phyloP scores from a whole-genome alignment of 805 yeast genomes.

The Zygosaccharomyces kombuchaensis region DNA sequence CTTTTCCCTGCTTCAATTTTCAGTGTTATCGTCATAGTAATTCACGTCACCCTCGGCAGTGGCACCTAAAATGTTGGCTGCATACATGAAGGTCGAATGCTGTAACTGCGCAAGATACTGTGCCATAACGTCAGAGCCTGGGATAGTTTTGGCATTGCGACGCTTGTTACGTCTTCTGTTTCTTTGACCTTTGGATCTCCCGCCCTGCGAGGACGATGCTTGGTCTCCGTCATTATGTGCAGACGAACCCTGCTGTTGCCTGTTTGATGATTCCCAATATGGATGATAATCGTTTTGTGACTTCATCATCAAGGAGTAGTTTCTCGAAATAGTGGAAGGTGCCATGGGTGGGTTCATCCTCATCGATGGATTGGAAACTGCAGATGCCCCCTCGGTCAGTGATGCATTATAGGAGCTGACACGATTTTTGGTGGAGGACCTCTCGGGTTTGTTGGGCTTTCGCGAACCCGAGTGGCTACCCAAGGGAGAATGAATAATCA shows the following conservation, averaged over 20 bases:
- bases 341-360: constrained; percentile 27
- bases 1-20: neutral
- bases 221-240: neutral
- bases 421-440: neutral
- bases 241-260: constrained; percentile 3
- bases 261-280: neutral
- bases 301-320: constrained; percentile 14
- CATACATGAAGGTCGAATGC: constrained; percentile 53
- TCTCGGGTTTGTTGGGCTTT: neutral
- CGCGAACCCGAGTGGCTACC: constrained; percentile 1
- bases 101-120: constrained; percentile 72
- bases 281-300: constrained; percentile 3
- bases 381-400: constrained; percentile 11
- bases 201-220: constrained; percentile 2
- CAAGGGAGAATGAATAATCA: constrained; percentile 19
- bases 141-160: constrained; percentile 26
- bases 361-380: constrained; percentile 16
- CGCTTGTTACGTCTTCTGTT: constrained; percentile 7
- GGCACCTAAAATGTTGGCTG: constrained; percentile 50
- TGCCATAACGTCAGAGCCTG: constrained; percentile 74
- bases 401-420: neutral
- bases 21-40: constrained; percentile 18
- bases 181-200: constrained; percentile 1
- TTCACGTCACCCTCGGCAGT: constrained; percentile 36
- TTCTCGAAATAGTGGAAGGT: constrained; percentile 24